Percentiles rank a stretch among this genome's conserved stretches.
Evolutionary conservation across 495 filamentous ascomycete genomes (phyloP).

Genomic region (Tetracladium marchalianum): DNA sequence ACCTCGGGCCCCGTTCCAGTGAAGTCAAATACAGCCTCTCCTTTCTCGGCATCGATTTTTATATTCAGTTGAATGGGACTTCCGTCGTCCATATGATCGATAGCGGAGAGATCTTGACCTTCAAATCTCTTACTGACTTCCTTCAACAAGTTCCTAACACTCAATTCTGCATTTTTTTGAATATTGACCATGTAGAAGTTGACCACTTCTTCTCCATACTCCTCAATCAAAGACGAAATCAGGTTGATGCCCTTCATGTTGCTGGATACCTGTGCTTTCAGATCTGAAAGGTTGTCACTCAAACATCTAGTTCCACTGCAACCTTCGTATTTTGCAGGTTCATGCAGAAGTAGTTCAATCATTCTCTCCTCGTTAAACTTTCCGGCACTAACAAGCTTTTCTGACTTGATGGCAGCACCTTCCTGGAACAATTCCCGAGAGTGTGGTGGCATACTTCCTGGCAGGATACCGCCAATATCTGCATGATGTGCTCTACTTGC

Average conservation of each 20-base stretch:
- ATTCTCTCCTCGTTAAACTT: conserved; percentile 83
- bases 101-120: conserved; percentile 61
- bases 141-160: conserved; percentile 79
- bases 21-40: conserved; percentile 89
- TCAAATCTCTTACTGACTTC: conserved; percentile 59
- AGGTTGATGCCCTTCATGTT: conserved; percentile 94
- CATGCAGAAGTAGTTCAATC: conserved; percentile 68
- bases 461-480: conserved; percentile 92
- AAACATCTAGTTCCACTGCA: conserved; percentile 87
- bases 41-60: conserved; percentile 70
- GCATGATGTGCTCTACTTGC: conserved; percentile 74
- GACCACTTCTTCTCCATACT: conserved; percentile 85
- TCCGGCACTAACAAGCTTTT: conserved; percentile 88
- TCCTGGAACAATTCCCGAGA: conserved; percentile 91
- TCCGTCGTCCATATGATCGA: conserved; percentile 93
- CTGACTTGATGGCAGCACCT: conserved; percentile 85
- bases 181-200: conserved; percentile 95
- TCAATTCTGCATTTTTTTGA: conserved; percentile 82
- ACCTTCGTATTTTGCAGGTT: conserved; percentile 77
- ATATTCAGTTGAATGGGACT: conserved; percentile 78
- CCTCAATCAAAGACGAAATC: conserved; percentile 73
- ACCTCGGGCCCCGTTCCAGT: conserved; percentile 84
- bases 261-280: conserved; percentile 91
- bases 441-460: conserved; percentile 93
- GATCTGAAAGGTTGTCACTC: conserved; percentile 88